phyloP scores from a whole-genome alignment of 2,329 filamentous ascomycete genomes.

The Ceratocystis diversiconidia region DNA sequence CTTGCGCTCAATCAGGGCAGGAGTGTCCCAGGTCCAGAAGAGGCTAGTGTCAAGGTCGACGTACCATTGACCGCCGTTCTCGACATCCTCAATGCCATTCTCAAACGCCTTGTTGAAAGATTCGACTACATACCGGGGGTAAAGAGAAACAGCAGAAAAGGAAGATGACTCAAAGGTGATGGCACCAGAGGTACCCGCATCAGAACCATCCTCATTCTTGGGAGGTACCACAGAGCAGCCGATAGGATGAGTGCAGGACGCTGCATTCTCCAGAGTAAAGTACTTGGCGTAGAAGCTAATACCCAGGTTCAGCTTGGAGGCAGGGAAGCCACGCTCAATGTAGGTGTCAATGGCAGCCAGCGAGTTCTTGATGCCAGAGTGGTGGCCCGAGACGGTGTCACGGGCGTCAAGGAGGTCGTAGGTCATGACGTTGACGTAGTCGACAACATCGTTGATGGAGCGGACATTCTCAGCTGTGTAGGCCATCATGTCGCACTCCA shows the following conservation, averaged over 20 bases:
- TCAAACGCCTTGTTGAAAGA: too few species aligned
- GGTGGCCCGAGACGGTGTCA: conserved; percentile 42
- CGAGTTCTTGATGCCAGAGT: conserved; percentile 44
- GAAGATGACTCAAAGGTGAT: not conserved
- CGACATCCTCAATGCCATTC: conserved; percentile 34
- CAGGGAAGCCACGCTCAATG: conserved; percentile 21
- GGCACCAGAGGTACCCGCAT: not conserved
- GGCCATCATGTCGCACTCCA: too few species aligned
- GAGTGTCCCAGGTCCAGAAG: conserved; percentile 65
- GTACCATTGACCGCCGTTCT: conserved; percentile 51
- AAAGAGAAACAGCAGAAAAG: not conserved
- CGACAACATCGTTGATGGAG: conserved; percentile 43
- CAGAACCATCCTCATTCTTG: conserved; percentile 23
- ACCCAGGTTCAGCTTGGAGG: conserved; percentile 44
- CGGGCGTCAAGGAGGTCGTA: conserved; percentile 55
- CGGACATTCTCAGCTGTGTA: conserved; percentile 45
- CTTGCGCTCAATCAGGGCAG: conserved; percentile 45
- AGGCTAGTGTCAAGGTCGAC: conserved; percentile 44
- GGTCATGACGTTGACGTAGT: conserved; percentile 55
- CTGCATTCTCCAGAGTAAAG: conserved; percentile 35
- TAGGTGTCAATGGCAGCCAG: conserved; percentile 44
- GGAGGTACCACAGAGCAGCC: conserved; percentile 43
- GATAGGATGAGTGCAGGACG: conserved; percentile 30
- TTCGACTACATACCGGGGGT: not conserved
- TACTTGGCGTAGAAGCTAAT: conserved; percentile 54